Base-by-base conservation (phyloP, 768 basidiomycete species). In the Podaxis pistillaris region DNA sequence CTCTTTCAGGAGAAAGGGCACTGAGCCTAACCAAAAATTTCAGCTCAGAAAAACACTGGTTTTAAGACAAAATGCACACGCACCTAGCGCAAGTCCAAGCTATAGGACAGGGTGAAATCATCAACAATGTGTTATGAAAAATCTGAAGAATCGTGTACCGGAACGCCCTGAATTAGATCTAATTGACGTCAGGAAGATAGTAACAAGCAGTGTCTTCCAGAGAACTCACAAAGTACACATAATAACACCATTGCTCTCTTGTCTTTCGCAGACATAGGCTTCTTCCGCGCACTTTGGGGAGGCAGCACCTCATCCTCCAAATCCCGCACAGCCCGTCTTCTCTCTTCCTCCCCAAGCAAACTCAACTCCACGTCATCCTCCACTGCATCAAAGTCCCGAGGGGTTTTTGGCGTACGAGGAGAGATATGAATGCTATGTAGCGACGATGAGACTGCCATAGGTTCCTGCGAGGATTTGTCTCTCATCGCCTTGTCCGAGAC, bases 1-100 rank as follows among this genome's bases (percentile, higher is more conserved):
- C 70, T 97, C 89, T 76, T 92, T 91, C 58, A 98, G 84, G 75
- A 98, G 86, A 81, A 98, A 98, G 22, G 97, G 96, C 4, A 99
- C 86, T 41, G 96, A 98, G 66, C 97, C 96, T 93, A 58, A 19
- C 64, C 8, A 2, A 33, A 63, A 58, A 22, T 30, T 30, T 63
- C 22, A 44, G 63, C 58, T 63, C 60, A 54, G 37, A 41, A 59
- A 24, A 40, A 56, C 38, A 56, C 49, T 51, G 19, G 49, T 58
- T 38, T 11, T 55, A 17, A 56, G 17, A 53, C 40, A 36, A 41
- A 50, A 37, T 17, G 37, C 44, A 7, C 37, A 66, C 79, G 62
- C 70, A 91, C 91, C 91, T 60, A 98, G 84, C 41, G 96, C 96
- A 63, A 98, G 87, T 30, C 96, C 95, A 65, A 93, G 72, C 91